Evolutionary conservation across 352 stramenopile genomes (phyloP), one percentile per base, ranked within the genome.

Genomic region (Phytophthora meadii): DNA sequence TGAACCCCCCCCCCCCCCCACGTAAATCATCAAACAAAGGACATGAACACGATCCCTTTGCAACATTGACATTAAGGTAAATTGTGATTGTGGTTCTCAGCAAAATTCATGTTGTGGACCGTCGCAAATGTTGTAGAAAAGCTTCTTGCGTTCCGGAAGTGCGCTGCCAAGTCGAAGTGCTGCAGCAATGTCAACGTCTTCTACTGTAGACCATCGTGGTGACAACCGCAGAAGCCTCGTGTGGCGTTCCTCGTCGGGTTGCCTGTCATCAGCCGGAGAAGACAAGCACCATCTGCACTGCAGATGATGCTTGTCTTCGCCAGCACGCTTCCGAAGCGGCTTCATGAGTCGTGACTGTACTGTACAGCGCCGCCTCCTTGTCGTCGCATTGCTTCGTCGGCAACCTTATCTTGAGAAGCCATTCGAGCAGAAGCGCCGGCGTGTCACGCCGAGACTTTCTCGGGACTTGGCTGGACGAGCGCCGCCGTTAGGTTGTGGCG

Each of bases 231-330:
- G 44, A 62, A 62, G 14, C 22, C 41, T 52, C 48, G 48, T 40
- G 34, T 46, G 39, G 39, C n/a, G 47, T 60, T 70, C 54, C 30
- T 70, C 62, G 62, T 66, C 48, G 48, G 48, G 32, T 66, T 66
- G 54, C 41, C 30, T 39, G 4, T 36, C 10, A 19, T 59, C 58
- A 17, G 22, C 30, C 4, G 30, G 30, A 36, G 30, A 36, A 36
- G 30, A 14, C 30, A 1, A 36, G 30, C 30, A 36, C 30, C 30
- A 14, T 36, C 30, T 36, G 30, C 45, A 45, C 30, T 64, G 50
- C 56, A 66, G 55, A 66, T 62, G 48, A 14, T 64, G 44, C 60
- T 56, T n/a, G 6, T 25, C 28, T 42, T 60, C 27, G 25, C 32
- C 50, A 11, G 12, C 17, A 30, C 24, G 44, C 48, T 28, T 40